Conservation (phyloP, 257 asterid species). For the Fraxinus quadrangulata region DNA sequence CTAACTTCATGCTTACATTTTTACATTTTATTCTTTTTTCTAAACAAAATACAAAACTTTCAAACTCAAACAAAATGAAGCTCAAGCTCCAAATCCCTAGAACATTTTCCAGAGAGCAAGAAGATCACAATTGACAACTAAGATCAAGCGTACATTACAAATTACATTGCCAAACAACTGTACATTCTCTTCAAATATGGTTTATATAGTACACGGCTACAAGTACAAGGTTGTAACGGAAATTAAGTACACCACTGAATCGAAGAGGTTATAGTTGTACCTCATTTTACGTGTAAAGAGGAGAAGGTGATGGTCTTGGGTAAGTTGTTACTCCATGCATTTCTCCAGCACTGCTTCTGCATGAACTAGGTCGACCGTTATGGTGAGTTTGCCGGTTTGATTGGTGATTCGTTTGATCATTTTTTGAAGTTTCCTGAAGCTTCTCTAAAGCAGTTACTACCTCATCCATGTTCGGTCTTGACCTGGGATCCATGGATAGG, state of each 20-base stretch:
- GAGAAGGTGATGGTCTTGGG: conserved; percentile 52
- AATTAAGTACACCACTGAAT: conserved; percentile 2
- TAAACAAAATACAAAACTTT: too few relatives aligned
- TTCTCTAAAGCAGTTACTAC: conserved; percentile 58
- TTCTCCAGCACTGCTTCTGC: conserved; percentile 34
- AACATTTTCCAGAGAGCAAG: too few relatives aligned
- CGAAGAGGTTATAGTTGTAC: not conserved
- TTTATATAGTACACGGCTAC: too few relatives aligned
- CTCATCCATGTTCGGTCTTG: conserved; percentile 62
- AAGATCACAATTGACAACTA: conserved; percentile 9
- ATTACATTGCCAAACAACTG: conserved; percentile 16
- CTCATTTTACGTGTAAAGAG: conserved; percentile 16
- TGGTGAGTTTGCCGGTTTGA: conserved; percentile 28
- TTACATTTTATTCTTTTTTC: too few relatives aligned
- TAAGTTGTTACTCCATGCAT: conserved; percentile 21
- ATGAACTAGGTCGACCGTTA: conserved; percentile 27
- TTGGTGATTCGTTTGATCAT: conserved; percentile 32
- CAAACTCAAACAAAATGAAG: too few relatives aligned
- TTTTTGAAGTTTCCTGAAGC: conserved; percentile 44
- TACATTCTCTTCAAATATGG: conserved; percentile 24
- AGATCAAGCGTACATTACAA: not conserved
- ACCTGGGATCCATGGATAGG: conserved; percentile 49
- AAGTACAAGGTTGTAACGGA: too few relatives aligned
- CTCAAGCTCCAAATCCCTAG: too few relatives aligned
- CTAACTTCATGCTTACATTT: too few relatives aligned